Percentiles rank a stretch among this genome's conserved stretches.
Evolutionary conservation across 192 early-diverging fungal genomes (phyloP).

Genomic region (Phlyctochytrium planicorne): DNA sequence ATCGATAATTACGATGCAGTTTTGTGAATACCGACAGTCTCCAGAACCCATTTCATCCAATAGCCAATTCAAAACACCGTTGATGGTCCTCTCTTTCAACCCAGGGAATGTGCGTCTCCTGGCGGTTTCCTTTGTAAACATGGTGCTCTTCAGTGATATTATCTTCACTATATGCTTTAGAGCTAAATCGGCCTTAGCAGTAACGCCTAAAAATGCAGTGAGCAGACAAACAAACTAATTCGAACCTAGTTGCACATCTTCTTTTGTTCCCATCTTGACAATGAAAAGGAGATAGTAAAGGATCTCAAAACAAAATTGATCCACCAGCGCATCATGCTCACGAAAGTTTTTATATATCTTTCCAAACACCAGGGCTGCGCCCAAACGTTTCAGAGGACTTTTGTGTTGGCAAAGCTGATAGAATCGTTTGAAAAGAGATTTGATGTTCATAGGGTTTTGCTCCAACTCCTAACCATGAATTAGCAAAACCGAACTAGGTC

Average conservation of each 20-base stretch:
- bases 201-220: slow-evolving; percentile 51
- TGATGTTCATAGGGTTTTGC: slow-evolving; percentile 63
- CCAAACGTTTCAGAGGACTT: slow-evolving; percentile 62
- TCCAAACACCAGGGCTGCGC: slow-evolving; percentile 69
- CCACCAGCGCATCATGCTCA: slow-evolving; percentile 62
- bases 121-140: slow-evolving; percentile 48
- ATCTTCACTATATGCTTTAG: slow-evolving; percentile 64
- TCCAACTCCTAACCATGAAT: slow-evolving; percentile 37
- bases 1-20: slow-evolving; percentile 62
- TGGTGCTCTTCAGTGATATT: slow-evolving; percentile 44
- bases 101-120: slow-evolving; percentile 51
- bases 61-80: slow-evolving; percentile 54
- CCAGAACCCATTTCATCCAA: slow-evolving; percentile 51
- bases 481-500: slow-evolving; percentile 14
- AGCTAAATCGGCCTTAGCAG: slow-evolving; percentile 46
- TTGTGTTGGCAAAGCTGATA: slow-evolving; percentile 63
- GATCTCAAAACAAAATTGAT: slow-evolving; percentile 68
- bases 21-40: slow-evolving; percentile 61
- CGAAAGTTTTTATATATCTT: slow-evolving; percentile 67
- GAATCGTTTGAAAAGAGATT: slow-evolving; percentile 65
- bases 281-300: slow-evolving; percentile 65
- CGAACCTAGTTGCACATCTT: slow-evolving; percentile 56
- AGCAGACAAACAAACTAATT: slow-evolving; percentile 10
- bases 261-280: slow-evolving; percentile 59
- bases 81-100: slow-evolving; percentile 41